Percentiles rank a stretch among this genome's conserved stretches.
Evolutionary conservation across 345 rosid genomes (phyloP).

Genomic region (Aegle marmelos): DNA sequence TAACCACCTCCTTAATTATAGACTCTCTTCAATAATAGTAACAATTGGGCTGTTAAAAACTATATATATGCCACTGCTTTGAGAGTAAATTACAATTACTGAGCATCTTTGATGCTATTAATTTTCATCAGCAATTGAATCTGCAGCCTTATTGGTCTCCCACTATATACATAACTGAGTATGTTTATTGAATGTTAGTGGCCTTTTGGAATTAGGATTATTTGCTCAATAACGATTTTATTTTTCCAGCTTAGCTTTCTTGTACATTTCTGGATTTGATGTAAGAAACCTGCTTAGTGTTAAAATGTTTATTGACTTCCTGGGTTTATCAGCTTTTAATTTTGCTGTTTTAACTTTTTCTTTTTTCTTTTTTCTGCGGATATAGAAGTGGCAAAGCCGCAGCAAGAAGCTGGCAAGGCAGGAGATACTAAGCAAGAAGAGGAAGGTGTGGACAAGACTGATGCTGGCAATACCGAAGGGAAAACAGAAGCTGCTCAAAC

Average conservation of each 20-base stretch:
- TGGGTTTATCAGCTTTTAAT: no score
- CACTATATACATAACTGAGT: background rate
- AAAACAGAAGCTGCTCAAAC: conserved; percentile 20
- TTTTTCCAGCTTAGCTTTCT: background rate
- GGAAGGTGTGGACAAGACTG: conserved; percentile 3
- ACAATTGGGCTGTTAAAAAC: background rate
- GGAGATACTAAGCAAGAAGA: conserved; percentile 10
- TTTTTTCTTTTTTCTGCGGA: background rate
- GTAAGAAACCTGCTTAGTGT: background rate
- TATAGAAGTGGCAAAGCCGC: conserved; percentile 24
- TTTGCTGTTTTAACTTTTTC: no score
- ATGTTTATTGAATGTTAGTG: background rate
- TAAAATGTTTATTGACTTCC: background rate
- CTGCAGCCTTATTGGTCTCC: background rate
- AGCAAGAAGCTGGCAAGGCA: conserved; percentile 7
- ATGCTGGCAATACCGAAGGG: conserved; percentile 12
- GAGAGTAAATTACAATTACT: background rate
- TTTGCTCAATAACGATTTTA: background rate
- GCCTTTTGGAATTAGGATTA: background rate
- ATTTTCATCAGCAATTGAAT: background rate
- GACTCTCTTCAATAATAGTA: background rate
- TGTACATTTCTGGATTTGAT: background rate
- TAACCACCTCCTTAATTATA: background rate
- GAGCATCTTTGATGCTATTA: no score
- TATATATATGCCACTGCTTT: background rate